Percentiles rank a stretch among this genome's conserved stretches.
phyloP scores from a whole-genome alignment of 2,329 filamentous ascomycete species.

The Aspergillus ruber region DNA sequence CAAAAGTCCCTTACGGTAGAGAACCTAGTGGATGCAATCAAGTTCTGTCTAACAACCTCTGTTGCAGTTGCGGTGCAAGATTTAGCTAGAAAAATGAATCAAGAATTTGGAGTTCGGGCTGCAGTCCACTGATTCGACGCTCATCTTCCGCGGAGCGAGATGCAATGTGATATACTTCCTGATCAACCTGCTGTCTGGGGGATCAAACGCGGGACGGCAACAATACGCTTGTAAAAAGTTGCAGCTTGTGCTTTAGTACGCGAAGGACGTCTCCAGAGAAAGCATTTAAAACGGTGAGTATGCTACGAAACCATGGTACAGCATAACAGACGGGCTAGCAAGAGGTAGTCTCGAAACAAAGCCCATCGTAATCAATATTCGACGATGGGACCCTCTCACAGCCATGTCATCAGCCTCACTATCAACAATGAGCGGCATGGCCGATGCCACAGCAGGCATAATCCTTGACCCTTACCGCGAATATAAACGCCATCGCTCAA shows the following conservation, averaged over 20 bases:
- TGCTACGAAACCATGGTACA: not conserved
- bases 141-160: conserved; percentile 18
- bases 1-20: conserved; percentile 39
- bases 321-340: not conserved
- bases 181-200: conserved; percentile 24
- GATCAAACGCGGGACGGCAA: conserved; percentile 8
- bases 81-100: conserved; percentile 34
- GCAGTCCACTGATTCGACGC: conserved; percentile 44
- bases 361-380: conserved; percentile 26
- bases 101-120: conserved; percentile 35
- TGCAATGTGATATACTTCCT: conserved; percentile 20
- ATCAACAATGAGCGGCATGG: conserved; percentile 19
- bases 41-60: conserved; percentile 35
- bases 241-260: conserved; percentile 19
- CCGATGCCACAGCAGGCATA: conserved; percentile 19
- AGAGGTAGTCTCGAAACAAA: conserved; percentile 19
- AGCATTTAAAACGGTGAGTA: conserved; percentile 17
- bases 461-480: conserved; percentile 23
- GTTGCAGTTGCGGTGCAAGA: conserved; percentile 30
- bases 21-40: conserved; percentile 42
- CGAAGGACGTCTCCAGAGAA: conserved; percentile 12
- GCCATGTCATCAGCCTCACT: conserved; percentile 20
- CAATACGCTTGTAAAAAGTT: conserved; percentile 15
- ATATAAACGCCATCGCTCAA: conserved; percentile 10
- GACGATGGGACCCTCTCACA: conserved; percentile 29